These are phyloP conservation scores for Protoeuglena noctilucae DNA, from an alignment of 139 green algal species.

Conservation along the genomic window DNA sequence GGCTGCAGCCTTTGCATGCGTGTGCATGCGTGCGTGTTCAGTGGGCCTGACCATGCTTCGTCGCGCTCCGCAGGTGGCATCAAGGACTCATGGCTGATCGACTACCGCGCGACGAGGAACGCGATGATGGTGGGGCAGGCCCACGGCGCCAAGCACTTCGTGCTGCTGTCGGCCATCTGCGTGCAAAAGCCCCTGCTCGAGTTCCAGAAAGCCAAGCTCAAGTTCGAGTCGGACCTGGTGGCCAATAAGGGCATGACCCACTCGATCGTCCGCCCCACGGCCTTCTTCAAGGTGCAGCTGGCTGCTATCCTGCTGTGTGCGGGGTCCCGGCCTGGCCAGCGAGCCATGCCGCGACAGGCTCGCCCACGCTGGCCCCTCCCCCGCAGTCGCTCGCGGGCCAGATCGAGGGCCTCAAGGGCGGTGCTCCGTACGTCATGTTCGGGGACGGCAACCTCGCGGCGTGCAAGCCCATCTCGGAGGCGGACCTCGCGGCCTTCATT, in stretches of 20 bases:
- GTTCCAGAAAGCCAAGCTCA: constrained; percentile 96
- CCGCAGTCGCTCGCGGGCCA: constrained; percentile 16
- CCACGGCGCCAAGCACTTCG: constrained; percentile 64
- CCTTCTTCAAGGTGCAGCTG: constrained; percentile 99
- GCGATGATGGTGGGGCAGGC: constrained; percentile 53
- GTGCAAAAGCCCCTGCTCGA: constrained; percentile 96
- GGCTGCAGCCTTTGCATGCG: too few species aligned
- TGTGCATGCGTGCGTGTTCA: too few species aligned
- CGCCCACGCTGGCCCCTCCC: constrained; percentile 6
- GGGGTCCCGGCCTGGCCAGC: too few species aligned
- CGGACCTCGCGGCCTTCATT: constrained; percentile 82
- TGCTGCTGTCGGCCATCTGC: constrained; percentile 94
- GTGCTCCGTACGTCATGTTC: constrained; percentile 98
- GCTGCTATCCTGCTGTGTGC: too few species aligned
- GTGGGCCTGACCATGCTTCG: too few species aligned
- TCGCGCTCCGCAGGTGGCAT: too few species aligned
- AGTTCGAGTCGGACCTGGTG: constrained; percentile 77
- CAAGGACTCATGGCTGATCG: constrained; percentile 89
- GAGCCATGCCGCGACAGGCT: constrained; percentile 67
- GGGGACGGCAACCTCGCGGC: constrained; percentile 82
- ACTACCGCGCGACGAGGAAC: constrained; percentile 94
- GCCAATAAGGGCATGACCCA: constrained; percentile 67
- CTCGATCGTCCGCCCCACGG: constrained; percentile 91
- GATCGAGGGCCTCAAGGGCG: constrained; percentile 78
- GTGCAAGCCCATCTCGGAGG: constrained; percentile 98